Evolutionary conservation across 345 rosid species (phyloP).

Genomic region (Limnanthes douglasii): DNA sequence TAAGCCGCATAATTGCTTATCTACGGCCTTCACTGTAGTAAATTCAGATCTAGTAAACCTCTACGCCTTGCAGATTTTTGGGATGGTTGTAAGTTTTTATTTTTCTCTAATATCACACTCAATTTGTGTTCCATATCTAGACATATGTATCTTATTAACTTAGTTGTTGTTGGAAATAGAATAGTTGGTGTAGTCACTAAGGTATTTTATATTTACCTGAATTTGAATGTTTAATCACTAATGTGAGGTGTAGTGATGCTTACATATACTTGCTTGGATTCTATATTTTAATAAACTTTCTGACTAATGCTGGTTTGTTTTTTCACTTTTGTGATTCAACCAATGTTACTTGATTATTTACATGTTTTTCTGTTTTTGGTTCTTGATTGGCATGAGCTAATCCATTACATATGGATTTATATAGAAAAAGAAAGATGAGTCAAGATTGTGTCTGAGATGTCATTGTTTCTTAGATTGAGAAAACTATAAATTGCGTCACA

Average conservation of each 20-base stretch:
- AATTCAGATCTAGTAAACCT: slow-evolving; percentile 64
- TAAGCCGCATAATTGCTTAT: slow-evolving; percentile 30
- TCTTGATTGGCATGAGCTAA: too few relatives aligned
- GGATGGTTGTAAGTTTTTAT: slow-evolving; percentile 21
- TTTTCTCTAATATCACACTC: neutral
- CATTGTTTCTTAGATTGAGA: too few relatives aligned
- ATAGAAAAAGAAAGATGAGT: too few relatives aligned
- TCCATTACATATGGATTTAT: too few relatives aligned
- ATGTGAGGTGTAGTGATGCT: neutral
- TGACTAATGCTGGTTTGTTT: slow-evolving; percentile 4
- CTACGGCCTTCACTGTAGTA: slow-evolving; percentile 50
- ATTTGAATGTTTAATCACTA: slow-evolving; percentile 2
- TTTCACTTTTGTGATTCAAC: too few relatives aligned
- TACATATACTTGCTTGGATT: neutral
- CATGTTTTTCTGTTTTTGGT: too few relatives aligned
- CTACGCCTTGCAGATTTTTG: slow-evolving; percentile 59
- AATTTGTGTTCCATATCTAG: neutral
- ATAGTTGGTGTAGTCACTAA: slow-evolving; percentile 63
- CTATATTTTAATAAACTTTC: neutral
- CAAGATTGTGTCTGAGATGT: too few relatives aligned
- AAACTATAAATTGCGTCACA: too few relatives aligned
- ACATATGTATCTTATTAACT: slow-evolving; percentile 1
- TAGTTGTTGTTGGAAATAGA: slow-evolving; percentile 19
- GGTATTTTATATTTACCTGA: slow-evolving; percentile 17
- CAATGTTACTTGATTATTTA: too few relatives aligned